These are phyloP conservation scores for Cryoendolithus antarcticus DNA, from an alignment of 2,329 filamentous ascomycete species.

Conservation along the genomic window DNA sequence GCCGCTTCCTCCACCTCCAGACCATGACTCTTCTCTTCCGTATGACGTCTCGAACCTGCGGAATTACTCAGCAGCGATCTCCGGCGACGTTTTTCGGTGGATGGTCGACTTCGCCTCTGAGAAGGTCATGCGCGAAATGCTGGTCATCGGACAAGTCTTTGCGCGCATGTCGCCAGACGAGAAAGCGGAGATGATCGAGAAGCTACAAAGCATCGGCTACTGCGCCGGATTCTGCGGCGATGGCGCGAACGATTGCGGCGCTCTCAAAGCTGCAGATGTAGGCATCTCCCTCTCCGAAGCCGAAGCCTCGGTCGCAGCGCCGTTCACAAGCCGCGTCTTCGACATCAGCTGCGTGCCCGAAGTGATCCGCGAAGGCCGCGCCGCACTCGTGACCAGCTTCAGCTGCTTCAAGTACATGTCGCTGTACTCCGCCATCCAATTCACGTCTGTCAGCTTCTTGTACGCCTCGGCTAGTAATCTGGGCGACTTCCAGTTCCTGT, in stretches of 20 bases:
- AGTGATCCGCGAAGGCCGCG: constrained; percentile 85
- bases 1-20: constrained; percentile 58
- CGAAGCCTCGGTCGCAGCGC: constrained; percentile 94
- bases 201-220: constrained; percentile 90
- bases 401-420: constrained; percentile 99
- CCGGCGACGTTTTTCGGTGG: constrained; percentile 93
- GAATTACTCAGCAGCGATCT: constrained; percentile 82
- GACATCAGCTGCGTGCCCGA: constrained; percentile 92
- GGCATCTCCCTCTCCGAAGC: constrained; percentile 95
- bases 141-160: constrained; percentile 83
- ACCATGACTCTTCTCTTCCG: constrained; percentile 70
- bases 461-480: constrained; percentile 90
- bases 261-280: constrained; percentile 91
- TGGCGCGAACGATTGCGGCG: constrained; percentile 93
- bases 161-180: constrained; percentile 98
- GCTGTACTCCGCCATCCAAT: constrained; percentile 97
- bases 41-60: constrained; percentile 70
- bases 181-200: constrained; percentile 95
- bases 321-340: constrained; percentile 89
- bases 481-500: constrained; percentile 95
- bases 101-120: constrained; percentile 79
- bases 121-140: constrained; percentile 73
- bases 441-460: constrained; percentile 90
- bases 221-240: constrained; percentile 94
- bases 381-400: constrained; percentile 94